A percentile compares a stretch with the other conserved stretches of the same genome.
Evolutionary conservation across 164 flowering plant genomes (phyloP).

Genomic region (Annona squamosa): DNA sequence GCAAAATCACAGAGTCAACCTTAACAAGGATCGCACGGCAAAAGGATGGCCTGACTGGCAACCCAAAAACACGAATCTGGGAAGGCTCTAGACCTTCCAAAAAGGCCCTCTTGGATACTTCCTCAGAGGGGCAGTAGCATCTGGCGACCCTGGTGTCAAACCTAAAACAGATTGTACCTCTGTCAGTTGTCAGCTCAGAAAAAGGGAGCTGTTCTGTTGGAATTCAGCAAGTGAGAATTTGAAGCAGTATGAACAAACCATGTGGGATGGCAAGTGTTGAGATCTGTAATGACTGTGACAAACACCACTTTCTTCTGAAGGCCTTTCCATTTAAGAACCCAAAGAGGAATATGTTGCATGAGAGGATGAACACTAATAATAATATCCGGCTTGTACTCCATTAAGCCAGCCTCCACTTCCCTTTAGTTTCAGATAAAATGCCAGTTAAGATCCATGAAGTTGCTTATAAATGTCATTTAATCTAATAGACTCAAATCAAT

Average conservation of each 20-base stretch:
- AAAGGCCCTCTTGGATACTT: constrained; percentile 81
- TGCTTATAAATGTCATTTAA: neutral
- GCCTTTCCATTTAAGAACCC: constrained; percentile 96
- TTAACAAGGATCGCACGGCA: constrained; percentile 61
- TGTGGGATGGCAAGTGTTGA: constrained; percentile 85
- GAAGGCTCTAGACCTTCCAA: constrained; percentile 66
- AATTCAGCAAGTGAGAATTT: neutral
- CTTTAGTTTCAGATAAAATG: constrained; percentile 29
- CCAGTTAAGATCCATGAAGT: constrained; percentile 7
- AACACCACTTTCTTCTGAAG: constrained; percentile 83
- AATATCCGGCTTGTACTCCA: constrained; percentile 97
- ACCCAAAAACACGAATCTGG: constrained; percentile 74
- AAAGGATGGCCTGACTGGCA: constrained; percentile 89
- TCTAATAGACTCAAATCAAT: too few species aligned
- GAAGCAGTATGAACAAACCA: constrained; percentile 43
- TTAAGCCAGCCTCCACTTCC: constrained; percentile 92
- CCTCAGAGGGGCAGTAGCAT: constrained; percentile 91
- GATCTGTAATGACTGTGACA: constrained; percentile 93
- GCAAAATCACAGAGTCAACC: constrained; percentile 28
- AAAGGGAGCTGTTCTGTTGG: too few species aligned
- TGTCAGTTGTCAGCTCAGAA: too few species aligned
- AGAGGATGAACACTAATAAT: constrained; percentile 96
- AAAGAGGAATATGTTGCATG: constrained; percentile 92
- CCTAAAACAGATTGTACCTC: constrained; percentile 31
- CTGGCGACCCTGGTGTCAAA: constrained; percentile 81